Conservation (phyloP, 306 rosid species). For the Datisca glomerata region DNA sequence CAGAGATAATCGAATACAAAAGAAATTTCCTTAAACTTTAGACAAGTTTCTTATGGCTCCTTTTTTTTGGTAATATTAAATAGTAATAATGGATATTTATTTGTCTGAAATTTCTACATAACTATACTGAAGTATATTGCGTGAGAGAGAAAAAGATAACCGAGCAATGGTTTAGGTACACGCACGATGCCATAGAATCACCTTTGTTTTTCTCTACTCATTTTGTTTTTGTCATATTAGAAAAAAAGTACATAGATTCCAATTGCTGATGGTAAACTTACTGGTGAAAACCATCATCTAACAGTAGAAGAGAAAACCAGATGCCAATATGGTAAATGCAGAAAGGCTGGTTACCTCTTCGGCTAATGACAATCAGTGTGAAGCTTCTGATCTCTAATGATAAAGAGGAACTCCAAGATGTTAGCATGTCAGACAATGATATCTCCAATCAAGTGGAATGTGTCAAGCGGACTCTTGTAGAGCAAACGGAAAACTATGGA, state of each 20-base stretch:
- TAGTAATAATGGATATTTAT: too few species aligned
- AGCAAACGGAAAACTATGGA: slow-evolving; percentile 43
- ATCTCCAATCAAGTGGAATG: slow-evolving; percentile 43
- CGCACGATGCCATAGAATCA: too few species aligned
- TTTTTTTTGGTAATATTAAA: too few species aligned
- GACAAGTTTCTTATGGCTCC: too few species aligned
- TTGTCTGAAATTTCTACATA: too few species aligned
- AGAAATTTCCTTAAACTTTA: too few species aligned
- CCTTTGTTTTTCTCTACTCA: too few species aligned
- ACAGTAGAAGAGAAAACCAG: slow-evolving; percentile 39
- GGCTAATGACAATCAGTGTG: slow-evolving; percentile 24
- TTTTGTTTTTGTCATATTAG: neutral
- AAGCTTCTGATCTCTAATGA: slow-evolving; percentile 24
- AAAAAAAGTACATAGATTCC: slow-evolving; percentile 9
- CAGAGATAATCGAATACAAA: too few species aligned
- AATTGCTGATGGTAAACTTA: slow-evolving; percentile 45
- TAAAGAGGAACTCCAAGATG: slow-evolving; percentile 25
- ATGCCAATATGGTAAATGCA: slow-evolving; percentile 18
- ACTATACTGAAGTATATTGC: too few species aligned
- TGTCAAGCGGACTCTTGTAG: slow-evolving; percentile 35
- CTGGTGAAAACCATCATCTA: slow-evolving; percentile 24
- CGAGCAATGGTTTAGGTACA: too few species aligned
- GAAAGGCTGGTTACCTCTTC: slow-evolving; percentile 27
- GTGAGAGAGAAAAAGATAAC: too few species aligned
- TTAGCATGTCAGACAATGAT: slow-evolving; percentile 33